Conservation (phyloP, 768 basidiomycete genomes). For the Lentinula sp. region DNA sequence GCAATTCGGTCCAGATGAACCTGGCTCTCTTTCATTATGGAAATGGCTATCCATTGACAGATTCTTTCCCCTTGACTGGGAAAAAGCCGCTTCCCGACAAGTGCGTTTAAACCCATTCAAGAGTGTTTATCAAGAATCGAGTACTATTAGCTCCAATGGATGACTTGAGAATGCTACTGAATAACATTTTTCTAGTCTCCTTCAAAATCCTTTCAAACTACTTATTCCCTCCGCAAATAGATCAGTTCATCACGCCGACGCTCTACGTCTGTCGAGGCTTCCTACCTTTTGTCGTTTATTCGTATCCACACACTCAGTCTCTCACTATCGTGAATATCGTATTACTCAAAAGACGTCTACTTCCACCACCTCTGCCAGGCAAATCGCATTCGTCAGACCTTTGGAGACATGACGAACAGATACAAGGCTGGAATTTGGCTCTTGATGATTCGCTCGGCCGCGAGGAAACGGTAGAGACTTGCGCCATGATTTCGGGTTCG, state of each 20-base stretch:
- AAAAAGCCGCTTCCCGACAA: conserved; percentile 20
- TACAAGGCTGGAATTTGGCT: conserved; percentile 8
- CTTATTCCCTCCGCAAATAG: conserved; percentile 32
- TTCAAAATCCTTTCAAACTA: conserved; percentile 55
- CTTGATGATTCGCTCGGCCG: conserved; percentile 9
- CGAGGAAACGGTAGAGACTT: conserved; percentile 26
- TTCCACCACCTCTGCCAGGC: conserved; percentile 14
- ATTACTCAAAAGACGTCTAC: conserved; percentile 33
- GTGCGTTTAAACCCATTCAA: conserved; percentile 49
- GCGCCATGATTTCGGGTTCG: conserved; percentile 38
- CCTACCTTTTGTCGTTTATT: conserved; percentile 47
- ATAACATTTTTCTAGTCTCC: conserved; percentile 37
- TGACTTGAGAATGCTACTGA: background rate
- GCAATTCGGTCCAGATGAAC: conserved; percentile 21
- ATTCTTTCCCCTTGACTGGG: conserved; percentile 45
- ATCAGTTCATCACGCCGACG: conserved; percentile 25
- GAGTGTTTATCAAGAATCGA: conserved; percentile 77
- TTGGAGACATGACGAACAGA: conserved; percentile 19
- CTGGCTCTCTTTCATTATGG: conserved; percentile 57
- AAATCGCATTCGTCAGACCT: conserved; percentile 6
- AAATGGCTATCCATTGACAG: conserved; percentile 62
- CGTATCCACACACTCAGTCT: conserved; percentile 28
- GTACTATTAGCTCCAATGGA: conserved; percentile 32
- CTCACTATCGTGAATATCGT: conserved; percentile 42
- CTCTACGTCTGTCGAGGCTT: conserved; percentile 39